Base-by-base conservation (phyloP, 2,329 filamentous ascomycete genomes). In the Calonectria pseudoreteaudii region DNA sequence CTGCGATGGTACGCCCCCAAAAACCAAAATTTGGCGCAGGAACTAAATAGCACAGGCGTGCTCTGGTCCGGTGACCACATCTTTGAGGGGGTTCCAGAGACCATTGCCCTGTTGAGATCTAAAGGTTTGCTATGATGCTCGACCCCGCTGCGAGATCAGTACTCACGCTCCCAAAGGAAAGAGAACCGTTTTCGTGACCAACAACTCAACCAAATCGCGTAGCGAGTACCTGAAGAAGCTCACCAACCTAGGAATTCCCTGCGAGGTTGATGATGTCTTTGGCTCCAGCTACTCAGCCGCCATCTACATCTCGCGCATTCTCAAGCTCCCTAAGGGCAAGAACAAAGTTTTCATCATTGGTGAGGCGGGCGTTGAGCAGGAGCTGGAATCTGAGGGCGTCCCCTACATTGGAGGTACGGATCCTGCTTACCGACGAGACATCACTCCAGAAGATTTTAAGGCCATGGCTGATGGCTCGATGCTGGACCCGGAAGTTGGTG, bases 171-270 rank as follows among this genome's bases (percentile, higher is more conserved):
- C 50, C 8, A 20, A 75, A 97, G 96, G 95, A 82, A 99, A 99
- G 86, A 93, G 93, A 83, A 90, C 97, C 41, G 93, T 99, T 69
- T 99, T 99, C 83, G 97, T 99, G 67, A 99, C 97, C 50, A 99
- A 99, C 87, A 99, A 99, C 88, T 98, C 95, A 82, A 98, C 97
- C 71, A 99, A 99, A 84, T 98, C 96, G 14, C 94, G 97, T 71
- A 88, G 91, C 65, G 95, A 98, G 83, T 99, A 99, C 86, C 93
- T 94, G 84, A 95, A 96, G 88, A 99, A 98, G 83, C 93, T 99
- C 74, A 91, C 94, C 60, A 87, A 87, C 68, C 90, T 98, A 83
- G 94, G 94, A 60, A 98, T 99, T 80, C 93, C 94, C 1, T 93
- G 92, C 79, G 89, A 91, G 72, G 91, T 94, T 53, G 95, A 98